Conservation (phyloP, 345 rosid genomes). For the Gossypium sturtianum region DNA sequence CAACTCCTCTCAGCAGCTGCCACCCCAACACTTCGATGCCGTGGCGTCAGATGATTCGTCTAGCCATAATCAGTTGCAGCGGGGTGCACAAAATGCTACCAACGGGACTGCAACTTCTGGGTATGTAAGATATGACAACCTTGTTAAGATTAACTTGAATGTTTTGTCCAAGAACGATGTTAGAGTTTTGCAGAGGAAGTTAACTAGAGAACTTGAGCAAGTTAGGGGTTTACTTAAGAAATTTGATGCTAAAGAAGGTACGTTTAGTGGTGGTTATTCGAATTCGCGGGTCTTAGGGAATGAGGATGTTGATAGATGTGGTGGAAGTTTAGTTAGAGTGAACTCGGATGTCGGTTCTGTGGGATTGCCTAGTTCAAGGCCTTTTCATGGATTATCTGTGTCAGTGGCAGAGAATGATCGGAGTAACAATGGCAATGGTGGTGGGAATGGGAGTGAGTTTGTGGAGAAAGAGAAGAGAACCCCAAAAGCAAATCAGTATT, state of each 20-base stretch:
- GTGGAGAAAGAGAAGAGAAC: conserved; percentile 29
- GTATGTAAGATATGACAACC: conserved; percentile 31
- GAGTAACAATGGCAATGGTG: conserved; percentile 10
- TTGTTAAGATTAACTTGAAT: conserved; percentile 39
- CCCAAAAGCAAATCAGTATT: conserved; percentile 25
- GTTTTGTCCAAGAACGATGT: conserved; percentile 28
- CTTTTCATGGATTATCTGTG: conserved; percentile 20
- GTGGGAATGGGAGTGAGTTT: conserved; percentile 6
- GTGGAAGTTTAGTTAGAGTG: conserved; percentile 29
- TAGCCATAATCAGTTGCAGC: conserved; percentile 23
- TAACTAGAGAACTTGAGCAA: conserved; percentile 51
- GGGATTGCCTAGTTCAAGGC: conserved; percentile 22
- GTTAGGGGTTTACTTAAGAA: conserved; percentile 38
- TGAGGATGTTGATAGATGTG: conserved; percentile 16
- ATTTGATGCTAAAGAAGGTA: conserved; percentile 34
- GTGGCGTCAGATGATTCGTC: conserved; percentile 46
- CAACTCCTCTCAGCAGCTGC: conserved; percentile 17
- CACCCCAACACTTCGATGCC: not conserved
- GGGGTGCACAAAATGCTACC: conserved; percentile 6
- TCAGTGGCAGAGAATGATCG: conserved; percentile 24
- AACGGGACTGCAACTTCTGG: conserved; percentile 29
- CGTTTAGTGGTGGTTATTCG: conserved; percentile 12
- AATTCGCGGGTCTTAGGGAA: conserved; percentile 15
- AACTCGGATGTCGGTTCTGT: conserved; percentile 52
- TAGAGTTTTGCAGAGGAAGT: conserved; percentile 43